Evolutionary conservation across 768 basidiomycete species (phyloP).

Genomic region (Pleurotus eryngii): DNA sequence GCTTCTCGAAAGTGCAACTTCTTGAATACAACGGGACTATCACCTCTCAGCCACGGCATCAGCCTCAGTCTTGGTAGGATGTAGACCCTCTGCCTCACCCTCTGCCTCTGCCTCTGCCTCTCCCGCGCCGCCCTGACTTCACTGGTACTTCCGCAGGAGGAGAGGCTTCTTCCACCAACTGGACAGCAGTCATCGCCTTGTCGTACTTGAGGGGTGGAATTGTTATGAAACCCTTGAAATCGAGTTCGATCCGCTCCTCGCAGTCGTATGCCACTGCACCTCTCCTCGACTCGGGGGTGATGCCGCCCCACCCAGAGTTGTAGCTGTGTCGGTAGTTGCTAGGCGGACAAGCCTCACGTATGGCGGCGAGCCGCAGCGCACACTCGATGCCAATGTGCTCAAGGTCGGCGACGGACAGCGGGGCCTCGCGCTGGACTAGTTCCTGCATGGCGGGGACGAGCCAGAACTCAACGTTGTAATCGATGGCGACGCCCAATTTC

Average conservation of each 20-base stretch:
- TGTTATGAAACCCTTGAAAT: background rate
- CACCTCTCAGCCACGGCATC: no score
- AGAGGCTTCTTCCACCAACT: background rate
- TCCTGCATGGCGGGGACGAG: constrained; percentile 1
- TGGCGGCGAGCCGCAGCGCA: constrained; percentile 16
- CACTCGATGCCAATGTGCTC: constrained; percentile 18
- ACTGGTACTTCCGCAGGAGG: background rate
- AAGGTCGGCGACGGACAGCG: constrained; percentile 19
- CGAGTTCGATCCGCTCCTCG: background rate
- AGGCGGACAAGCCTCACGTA: constrained; percentile 13
- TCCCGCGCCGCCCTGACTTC: no score
- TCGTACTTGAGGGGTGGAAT: background rate
- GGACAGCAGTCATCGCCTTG: background rate
- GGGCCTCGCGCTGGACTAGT: constrained; percentile 1
- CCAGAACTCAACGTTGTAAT: constrained; percentile 7
- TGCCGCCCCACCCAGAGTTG: no score
- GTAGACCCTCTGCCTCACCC: no score
- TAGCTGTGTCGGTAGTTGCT: background rate
- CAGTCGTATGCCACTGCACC: background rate
- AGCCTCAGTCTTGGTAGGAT: no score
- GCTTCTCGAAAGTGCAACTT: no score
- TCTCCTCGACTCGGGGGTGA: background rate
- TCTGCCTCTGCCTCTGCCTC: no score
- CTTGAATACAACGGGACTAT: no score
- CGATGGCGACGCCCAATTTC: constrained; percentile 9